These are phyloP conservation scores for Penicillium atrosanguineum DNA, from an alignment of 495 filamentous ascomycete genomes.

Conservation along the genomic window DNA sequence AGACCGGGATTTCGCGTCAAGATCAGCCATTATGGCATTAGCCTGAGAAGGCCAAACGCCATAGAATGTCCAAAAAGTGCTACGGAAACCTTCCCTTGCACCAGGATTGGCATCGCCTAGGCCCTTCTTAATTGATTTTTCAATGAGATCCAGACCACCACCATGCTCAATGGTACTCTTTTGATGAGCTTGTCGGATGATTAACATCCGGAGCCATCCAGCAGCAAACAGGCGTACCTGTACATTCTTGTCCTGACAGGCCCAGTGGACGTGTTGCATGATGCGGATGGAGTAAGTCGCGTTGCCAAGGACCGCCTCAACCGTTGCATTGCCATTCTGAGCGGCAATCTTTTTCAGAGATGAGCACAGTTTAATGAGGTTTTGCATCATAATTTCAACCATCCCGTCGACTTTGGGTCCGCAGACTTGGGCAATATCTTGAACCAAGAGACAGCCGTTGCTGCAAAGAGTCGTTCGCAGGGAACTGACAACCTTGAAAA, in stretches of 20 bases:
- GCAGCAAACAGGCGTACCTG: slow-evolving; percentile 73
- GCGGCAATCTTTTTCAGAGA: slow-evolving; percentile 88
- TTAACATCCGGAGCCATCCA: slow-evolving; percentile 79
- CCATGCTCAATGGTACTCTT: slow-evolving; percentile 79
- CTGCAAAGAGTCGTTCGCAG: slow-evolving; percentile 86
- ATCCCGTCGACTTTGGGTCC: slow-evolving; percentile 81
- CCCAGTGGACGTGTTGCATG: slow-evolving; percentile 76
- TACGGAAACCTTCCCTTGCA: slow-evolving; percentile 79
- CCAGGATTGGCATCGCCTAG: slow-evolving; percentile 82
- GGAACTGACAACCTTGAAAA: slow-evolving; percentile 83
- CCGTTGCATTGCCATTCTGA: slow-evolving; percentile 70
- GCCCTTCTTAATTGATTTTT: slow-evolving; percentile 85
- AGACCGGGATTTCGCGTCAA: slow-evolving; percentile 72
- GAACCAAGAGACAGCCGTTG: slow-evolving; percentile 77
- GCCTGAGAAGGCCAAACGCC: slow-evolving; percentile 73
- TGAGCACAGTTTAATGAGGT: slow-evolving; percentile 81
- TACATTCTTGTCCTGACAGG: slow-evolving; percentile 88
- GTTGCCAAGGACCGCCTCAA: slow-evolving; percentile 71
- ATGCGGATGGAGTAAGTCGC: slow-evolving; percentile 75
- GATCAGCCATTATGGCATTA: slow-evolving; percentile 67
- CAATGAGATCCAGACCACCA: slow-evolving; percentile 75
- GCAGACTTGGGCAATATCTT: slow-evolving; percentile 75
- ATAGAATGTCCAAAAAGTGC: slow-evolving; percentile 80
- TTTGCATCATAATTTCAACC: slow-evolving; percentile 87
- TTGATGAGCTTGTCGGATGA: slow-evolving; percentile 74